These are phyloP conservation scores for Metarhizium album DNA, from an alignment of 2,329 filamentous ascomycete genomes.

Conservation along the genomic window DNA sequence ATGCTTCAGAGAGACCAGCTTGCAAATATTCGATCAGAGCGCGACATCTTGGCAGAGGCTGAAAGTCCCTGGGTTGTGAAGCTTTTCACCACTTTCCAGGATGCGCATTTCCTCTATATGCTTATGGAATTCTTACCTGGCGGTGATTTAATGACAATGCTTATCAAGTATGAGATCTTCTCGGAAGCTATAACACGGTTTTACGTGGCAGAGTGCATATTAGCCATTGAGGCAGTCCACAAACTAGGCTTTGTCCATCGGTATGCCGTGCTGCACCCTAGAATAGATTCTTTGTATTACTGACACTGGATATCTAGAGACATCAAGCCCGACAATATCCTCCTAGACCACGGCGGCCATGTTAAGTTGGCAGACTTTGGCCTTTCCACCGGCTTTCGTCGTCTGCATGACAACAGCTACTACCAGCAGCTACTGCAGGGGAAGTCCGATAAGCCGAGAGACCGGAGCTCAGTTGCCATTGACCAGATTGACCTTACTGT, in stretches of 20 bases:
- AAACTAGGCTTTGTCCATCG: constrained; percentile 97
- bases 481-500: constrained; percentile 97
- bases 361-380: constrained; percentile 98
- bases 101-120: constrained; percentile 93
- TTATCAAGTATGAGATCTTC: constrained; percentile 99
- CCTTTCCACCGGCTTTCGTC: constrained; percentile 91
- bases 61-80: constrained; percentile 99
- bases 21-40: constrained; percentile 91
- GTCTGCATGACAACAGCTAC: constrained; percentile 92
- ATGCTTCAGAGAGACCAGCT: constrained; percentile 99
- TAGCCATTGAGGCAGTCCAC: constrained; percentile 98
- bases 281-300: neutral
- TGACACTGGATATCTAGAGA: constrained; percentile 54
- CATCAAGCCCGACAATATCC: constrained; percentile 98
- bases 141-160: constrained; percentile 98
- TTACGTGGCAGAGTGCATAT: constrained; percentile 96
- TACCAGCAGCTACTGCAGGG: constrained; percentile 90
- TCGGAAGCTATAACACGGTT: constrained; percentile 98
- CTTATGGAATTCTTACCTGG: constrained; percentile 98
- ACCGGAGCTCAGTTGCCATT: constrained; percentile 84
- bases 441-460: constrained; percentile 54
- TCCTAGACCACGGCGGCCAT: constrained; percentile 88
- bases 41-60: constrained; percentile 94
- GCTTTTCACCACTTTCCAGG: constrained; percentile 96
- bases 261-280: constrained; percentile 44